Conservation (phyloP, 208 protist genomes). For the Leishmania mexicana region DNA sequence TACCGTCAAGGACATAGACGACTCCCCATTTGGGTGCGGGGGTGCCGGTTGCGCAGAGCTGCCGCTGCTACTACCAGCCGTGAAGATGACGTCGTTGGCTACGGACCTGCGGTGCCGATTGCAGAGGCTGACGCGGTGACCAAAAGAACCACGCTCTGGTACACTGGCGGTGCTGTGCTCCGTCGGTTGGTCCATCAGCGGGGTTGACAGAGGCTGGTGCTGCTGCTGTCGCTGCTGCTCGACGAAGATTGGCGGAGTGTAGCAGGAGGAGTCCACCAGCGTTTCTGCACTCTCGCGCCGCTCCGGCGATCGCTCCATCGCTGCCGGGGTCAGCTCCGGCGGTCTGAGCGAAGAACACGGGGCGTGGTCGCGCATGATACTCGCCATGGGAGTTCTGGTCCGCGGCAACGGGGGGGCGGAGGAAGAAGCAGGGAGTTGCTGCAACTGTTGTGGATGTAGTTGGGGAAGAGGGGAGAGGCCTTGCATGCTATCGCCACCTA, state of each 20-base stretch:
- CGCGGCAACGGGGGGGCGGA: not conserved
- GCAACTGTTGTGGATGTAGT: not conserved
- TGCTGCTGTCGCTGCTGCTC: not conserved
- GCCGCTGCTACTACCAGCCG: not conserved
- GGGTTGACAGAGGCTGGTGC: not conserved
- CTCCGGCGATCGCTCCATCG: not conserved
- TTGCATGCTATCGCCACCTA: not conserved
- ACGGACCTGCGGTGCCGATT: not conserved
- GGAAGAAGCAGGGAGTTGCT: not conserved
- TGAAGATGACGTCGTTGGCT: not conserved
- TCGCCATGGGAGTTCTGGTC: not conserved
- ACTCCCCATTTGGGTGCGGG: not conserved
- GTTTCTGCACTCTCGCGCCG: not conserved
- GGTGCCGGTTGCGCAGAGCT: not conserved
- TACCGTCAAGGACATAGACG: not conserved
- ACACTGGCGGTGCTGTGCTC: constrained; percentile 4
- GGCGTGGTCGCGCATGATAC: not conserved
- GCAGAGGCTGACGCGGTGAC: not conserved
- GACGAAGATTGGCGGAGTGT: not conserved
- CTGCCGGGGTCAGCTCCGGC: not conserved
- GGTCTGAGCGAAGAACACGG: not conserved
- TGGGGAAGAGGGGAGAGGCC: not conserved
- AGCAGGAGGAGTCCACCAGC: not conserved
- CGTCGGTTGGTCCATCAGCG: not conserved
- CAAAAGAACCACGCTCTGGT: not conserved